Evolutionary conservation across 441 rosid species (phyloP).

Genomic region (Croton laevigatus): DNA sequence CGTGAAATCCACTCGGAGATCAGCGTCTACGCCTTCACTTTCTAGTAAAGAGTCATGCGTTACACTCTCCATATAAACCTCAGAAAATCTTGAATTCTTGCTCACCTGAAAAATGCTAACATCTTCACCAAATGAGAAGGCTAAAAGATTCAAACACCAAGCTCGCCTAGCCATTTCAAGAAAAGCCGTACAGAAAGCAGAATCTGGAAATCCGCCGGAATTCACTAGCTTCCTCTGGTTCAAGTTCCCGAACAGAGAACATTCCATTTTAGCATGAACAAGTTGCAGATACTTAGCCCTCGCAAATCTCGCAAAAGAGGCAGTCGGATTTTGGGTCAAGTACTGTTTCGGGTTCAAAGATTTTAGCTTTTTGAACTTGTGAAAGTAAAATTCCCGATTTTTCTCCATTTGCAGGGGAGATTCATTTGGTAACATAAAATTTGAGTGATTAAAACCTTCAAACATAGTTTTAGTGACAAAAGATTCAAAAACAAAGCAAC

Average conservation of each 20-base stretch:
- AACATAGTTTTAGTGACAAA: constrained; percentile 69
- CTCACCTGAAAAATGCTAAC: constrained; percentile 64
- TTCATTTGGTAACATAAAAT: constrained; percentile 42
- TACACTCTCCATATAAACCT: constrained; percentile 80
- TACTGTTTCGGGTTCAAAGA: constrained; percentile 40
- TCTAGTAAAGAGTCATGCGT: constrained; percentile 43
- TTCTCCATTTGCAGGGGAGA: constrained; percentile 12
- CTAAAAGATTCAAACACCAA: constrained; percentile 82
- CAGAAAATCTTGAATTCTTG: constrained; percentile 63
- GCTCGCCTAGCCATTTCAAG: constrained; percentile 79
- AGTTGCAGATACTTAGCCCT: constrained; percentile 65
- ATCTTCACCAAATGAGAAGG: constrained; percentile 59
- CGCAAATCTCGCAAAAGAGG: constrained; percentile 60
- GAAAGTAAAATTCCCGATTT: constrained; percentile 37
- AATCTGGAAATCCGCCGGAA: constrained; percentile 66
- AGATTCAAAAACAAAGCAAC: constrained; percentile 73
- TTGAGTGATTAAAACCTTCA: constrained; percentile 60
- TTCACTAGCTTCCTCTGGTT: constrained; percentile 51
- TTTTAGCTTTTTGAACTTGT: constrained; percentile 58
- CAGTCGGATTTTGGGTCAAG: constrained; percentile 46
- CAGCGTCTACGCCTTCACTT: constrained; percentile 28
- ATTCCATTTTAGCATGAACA: constrained; percentile 80
- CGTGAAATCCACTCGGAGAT: constrained; percentile 68
- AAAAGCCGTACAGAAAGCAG: constrained; percentile 51
- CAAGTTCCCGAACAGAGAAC: constrained; percentile 64